These are phyloP conservation scores for Raffaelea ambrosiae DNA, from an alignment of 2,329 filamentous ascomycete genomes.

Conservation along the genomic window DNA sequence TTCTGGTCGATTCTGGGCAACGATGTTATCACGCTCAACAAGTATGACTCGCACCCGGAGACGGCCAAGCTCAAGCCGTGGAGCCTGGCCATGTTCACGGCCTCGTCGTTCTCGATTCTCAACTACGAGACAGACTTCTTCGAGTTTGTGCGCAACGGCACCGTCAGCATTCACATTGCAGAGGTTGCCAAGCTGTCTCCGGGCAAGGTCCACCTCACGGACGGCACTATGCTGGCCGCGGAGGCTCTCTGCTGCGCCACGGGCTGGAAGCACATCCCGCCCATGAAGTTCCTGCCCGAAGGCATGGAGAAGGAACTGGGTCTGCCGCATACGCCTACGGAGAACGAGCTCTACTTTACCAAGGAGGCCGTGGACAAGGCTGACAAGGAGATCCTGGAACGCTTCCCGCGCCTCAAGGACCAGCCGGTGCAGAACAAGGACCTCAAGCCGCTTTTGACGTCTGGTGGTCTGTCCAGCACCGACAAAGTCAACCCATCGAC, in stretches of 20 bases:
- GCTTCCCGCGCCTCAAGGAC: conserved; percentile 42
- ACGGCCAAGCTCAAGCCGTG: conserved; percentile 45
- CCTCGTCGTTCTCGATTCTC: conserved; percentile 47
- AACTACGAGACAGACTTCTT: conserved; percentile 53
- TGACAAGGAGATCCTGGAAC: conserved; percentile 43
- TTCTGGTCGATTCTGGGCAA: conserved; percentile 51
- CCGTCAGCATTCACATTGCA: conserved; percentile 41
- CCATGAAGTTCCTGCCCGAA: conserved; percentile 42
- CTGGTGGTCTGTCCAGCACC: conserved; percentile 25
- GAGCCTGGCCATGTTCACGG: conserved; percentile 42
- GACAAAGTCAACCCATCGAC: conserved; percentile 18
- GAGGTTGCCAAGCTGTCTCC: conserved; percentile 38
- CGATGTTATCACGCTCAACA: conserved; percentile 46
- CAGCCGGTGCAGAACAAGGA: conserved; percentile 41
- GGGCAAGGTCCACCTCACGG: conserved; percentile 40
- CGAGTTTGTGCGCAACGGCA: conserved; percentile 43
- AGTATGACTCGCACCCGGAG: conserved; percentile 45
- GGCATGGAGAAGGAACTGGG: conserved; percentile 39
- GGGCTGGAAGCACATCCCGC: conserved; percentile 47
- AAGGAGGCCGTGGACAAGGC: conserved; percentile 30
- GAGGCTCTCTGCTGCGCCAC: conserved; percentile 49
- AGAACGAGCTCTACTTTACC: conserved; percentile 21
- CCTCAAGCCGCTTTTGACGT: conserved; percentile 31
- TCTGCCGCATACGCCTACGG: conserved; percentile 29
- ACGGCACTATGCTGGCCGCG: conserved; percentile 34